Base-by-base conservation (phyloP, 176 grass and related monocot species). In the Aegilops bicornis region DNA sequence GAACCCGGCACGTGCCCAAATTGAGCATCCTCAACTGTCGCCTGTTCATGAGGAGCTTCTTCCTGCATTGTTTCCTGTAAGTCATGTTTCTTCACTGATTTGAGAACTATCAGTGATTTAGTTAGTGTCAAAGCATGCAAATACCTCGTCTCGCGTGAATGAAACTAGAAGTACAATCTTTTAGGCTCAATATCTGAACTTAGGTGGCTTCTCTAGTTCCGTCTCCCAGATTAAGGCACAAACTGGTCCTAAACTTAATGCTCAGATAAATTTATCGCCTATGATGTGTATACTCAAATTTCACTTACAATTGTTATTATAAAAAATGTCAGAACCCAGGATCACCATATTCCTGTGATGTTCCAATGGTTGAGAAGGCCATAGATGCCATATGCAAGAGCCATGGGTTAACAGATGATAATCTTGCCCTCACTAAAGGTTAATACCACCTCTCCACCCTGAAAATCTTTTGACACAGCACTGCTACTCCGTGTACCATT, bases 291-390 rank as follows among this genome's bases (percentile, higher is more conserved):
- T 50, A 39, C 23, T 68, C 30, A 80, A 63, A 69, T 78, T 16
- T 24, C 29, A 63, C 5, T 73, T 50, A 39, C 61, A 42, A 20
- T 43, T 78, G 17, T 78, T 52, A 40, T 78, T 52, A 40, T 30
- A 45, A 54, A 45, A 30, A 37, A 14, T 74, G 75, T 60, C 71
- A 82, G 85, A 74, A 54, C 23, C 79, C 87, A 50, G 60, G 81
- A 4, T 86, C 85, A 77, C 88, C 93, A 2, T 96, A 86, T 88
- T 88, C 88, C 30, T 96, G 90, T 69, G 88, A 94, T 85, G 89
- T 98, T 83, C 96, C 90, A 37, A 94, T 96, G 90, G 69, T 96
- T 47, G 97, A 98, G 72, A 96, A 98, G 88, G 89, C 69, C 43
- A 84, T 98, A 61, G 88, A 95, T 75, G 84, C 89, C 30, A 84